Evolutionary conservation across 139 green algal species (phyloP), one percentile per base, ranked within the genome.

Genomic region (Edaphochlamys debaryana): DNA sequence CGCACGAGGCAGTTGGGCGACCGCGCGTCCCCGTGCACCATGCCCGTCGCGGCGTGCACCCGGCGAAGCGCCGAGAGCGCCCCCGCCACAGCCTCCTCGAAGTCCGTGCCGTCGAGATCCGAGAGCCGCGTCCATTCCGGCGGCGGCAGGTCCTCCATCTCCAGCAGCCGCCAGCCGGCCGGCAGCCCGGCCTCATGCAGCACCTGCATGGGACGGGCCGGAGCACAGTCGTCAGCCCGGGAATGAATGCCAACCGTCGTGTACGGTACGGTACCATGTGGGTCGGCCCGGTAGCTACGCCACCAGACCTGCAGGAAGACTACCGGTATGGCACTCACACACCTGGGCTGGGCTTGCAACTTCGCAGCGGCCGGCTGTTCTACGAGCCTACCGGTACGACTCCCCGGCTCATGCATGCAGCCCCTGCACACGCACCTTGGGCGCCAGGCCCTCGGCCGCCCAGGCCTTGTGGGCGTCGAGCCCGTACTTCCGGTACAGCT

Each of bases 1-100:
- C 64, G 64, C 64, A 69, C 64, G 34, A 69, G 64, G 64, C 64
- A 69, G 34, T 69, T 69, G 34, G 34, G 64, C 3, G 64, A 34
- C 64, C 36, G 64, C 34, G 45, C 36, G 64, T 69, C 64, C 34
- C 64, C 64, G 15, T 69, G 64, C 15, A 69, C 64, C 64, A 45
- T 45, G 34, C 34, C 64, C 64, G 64, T 69, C 29, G 64, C 34
- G 34, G 34, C 19, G 64, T 69, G 64, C 64, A 34, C 64, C 34
- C 5, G 9, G 30, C 13, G 3, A 34, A 69, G 64, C 34, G 34
- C 34, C 34, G 42, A 2, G 34, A n/a, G 34, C 64, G 19, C 64
- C 11, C 15, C 64, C 3, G 17, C 8, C 34, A 45, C 34, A 11
- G 64, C 64, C 64, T 45, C 64, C 15, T 27, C 64, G 6, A 42